Conservation (phyloP, 2,329 filamentous ascomycete species). For the Sporothrix sp. region DNA sequence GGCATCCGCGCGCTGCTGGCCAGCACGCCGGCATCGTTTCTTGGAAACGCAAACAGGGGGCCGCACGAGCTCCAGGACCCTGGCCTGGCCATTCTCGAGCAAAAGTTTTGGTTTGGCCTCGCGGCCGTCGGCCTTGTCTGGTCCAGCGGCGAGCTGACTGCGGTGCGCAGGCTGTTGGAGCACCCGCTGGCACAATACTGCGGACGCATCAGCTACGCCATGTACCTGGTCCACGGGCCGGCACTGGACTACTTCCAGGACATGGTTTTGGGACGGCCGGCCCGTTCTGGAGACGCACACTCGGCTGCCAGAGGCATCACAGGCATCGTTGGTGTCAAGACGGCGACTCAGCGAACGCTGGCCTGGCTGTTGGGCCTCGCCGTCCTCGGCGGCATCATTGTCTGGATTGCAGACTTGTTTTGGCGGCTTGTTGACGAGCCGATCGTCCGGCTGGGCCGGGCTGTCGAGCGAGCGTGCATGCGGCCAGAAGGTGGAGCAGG, state of each 20-base stretch:
- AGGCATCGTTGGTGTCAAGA: constrained; percentile 26
- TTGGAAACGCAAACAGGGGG: constrained; percentile 4
- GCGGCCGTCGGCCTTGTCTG: constrained; percentile 28
- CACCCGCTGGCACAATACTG: constrained; percentile 43
- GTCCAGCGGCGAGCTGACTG: constrained; percentile 29
- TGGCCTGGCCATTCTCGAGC: constrained; percentile 19
- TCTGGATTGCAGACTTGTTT: constrained; percentile 51
- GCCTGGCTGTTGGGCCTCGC: constrained; percentile 31
- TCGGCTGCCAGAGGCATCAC: constrained; percentile 23
- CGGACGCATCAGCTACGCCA: constrained; percentile 45
- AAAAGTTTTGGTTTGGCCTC: constrained; percentile 31
- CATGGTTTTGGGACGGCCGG: constrained; percentile 22
- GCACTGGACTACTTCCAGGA: constrained; percentile 32
- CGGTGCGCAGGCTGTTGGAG: constrained; percentile 33
- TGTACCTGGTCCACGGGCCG: constrained; percentile 50
- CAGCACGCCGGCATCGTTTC: constrained; percentile 27
- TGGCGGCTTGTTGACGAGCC: constrained; percentile 46
- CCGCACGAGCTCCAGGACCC: neutral
- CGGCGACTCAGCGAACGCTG: constrained; percentile 22
- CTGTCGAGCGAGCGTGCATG: constrained; percentile 22
- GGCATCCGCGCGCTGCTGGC: constrained; percentile 25
- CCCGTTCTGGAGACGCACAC: neutral
- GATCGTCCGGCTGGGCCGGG: constrained; percentile 23
- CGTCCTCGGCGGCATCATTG: constrained; percentile 27
- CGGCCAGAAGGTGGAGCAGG: no score